These are phyloP conservation scores for Solanum raphanifolium DNA, from an alignment of 257 asterid genomes.

Conservation along the genomic window DNA sequence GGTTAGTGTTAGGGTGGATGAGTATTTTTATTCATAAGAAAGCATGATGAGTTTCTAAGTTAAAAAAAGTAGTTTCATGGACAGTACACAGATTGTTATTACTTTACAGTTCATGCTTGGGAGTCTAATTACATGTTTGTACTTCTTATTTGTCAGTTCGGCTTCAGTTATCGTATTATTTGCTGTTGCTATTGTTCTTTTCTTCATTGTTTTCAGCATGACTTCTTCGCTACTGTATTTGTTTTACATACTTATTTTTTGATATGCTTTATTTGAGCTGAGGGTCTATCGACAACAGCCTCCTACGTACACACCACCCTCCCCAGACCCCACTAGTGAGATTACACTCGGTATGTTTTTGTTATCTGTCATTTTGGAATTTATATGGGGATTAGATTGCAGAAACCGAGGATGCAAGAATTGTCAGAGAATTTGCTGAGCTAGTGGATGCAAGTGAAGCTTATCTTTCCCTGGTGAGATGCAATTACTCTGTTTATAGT, in stretches of 20 bases:
- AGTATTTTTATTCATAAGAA: not conserved
- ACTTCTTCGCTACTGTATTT: not conserved
- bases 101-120: not conserved
- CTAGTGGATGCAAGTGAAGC: conserved; percentile 62
- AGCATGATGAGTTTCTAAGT: not conserved
- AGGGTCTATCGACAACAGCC: not conserved
- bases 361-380: conserved; percentile 9
- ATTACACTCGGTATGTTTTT: not conserved
- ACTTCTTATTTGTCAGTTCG: conserved; percentile 1
- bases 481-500: not conserved
- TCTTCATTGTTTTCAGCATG: not conserved
- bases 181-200: not conserved
- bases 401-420: conserved; percentile 61
- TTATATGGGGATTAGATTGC: conserved; percentile 43
- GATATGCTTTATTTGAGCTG: not conserved
- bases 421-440: conserved; percentile 62
- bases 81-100: not conserved
- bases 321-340: not conserved
- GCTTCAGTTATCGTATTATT: not conserved
- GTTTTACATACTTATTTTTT: not conserved
- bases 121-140: not conserved
- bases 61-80: not conserved
- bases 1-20: not conserved
- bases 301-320: not conserved
- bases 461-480: conserved; percentile 35